These are phyloP conservation scores for rapeseed (Brassica napus) DNA, from an alignment of 345 rosid genomes.

Conservation along the genomic window DNA sequence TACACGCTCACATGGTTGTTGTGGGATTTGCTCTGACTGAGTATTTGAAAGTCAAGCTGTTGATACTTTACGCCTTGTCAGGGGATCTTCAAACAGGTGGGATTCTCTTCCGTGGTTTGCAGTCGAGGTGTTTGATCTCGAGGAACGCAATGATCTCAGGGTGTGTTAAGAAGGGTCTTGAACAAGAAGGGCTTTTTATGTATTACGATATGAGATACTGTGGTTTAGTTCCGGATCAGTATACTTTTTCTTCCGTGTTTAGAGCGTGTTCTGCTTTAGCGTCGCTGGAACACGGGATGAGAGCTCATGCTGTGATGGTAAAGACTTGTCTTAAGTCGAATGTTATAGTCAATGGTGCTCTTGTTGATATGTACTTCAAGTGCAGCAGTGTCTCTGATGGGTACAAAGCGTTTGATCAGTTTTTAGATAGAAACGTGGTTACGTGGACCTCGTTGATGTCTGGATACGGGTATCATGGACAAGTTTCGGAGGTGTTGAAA, in stretches of 20 bases:
- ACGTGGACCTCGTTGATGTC: conserved; percentile 75
- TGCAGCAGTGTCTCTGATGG: neutral
- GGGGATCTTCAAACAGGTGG: conserved; percentile 53
- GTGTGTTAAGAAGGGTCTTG: conserved; percentile 56
- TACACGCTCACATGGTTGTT: conserved; percentile 73
- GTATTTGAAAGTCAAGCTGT: conserved; percentile 58
- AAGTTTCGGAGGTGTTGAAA: conserved; percentile 47
- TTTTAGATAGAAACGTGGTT: conserved; percentile 38
- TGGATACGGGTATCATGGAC: conserved; percentile 61
- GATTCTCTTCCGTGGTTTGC: conserved; percentile 43
- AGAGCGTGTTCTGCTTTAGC: conserved; percentile 13
- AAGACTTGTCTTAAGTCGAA: conserved; percentile 51
- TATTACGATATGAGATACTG: conserved; percentile 54
- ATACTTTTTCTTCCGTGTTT: conserved; percentile 12
- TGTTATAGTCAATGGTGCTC: conserved; percentile 61
- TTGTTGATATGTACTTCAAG: conserved; percentile 60
- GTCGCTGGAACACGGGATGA: conserved; percentile 58
- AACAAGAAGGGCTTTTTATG: conserved; percentile 44
- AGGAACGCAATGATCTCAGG: conserved; percentile 68
- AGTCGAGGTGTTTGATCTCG: conserved; percentile 41
- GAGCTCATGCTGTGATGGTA: conserved; percentile 57
- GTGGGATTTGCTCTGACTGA: conserved; percentile 49
- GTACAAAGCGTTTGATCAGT: conserved; percentile 23
- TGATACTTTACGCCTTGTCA: conserved; percentile 58
- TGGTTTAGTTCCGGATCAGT: conserved; percentile 51